phyloP scores from a whole-genome alignment of 2,329 filamentous ascomycete genomes.

The Leptographium wingfieldii region DNA sequence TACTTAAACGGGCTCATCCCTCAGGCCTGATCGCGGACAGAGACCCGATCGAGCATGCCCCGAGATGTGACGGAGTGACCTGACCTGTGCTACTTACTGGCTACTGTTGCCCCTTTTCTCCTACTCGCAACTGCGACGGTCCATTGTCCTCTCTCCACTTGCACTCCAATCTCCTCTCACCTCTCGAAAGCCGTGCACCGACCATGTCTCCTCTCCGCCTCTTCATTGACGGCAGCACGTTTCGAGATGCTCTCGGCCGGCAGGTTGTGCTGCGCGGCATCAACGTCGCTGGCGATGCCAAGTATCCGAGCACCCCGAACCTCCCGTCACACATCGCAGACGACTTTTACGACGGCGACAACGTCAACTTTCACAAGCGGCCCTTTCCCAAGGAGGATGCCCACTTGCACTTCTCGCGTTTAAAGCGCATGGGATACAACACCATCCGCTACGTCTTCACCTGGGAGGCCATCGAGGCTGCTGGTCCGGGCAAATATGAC shows the following conservation, averaged over 20 bases:
- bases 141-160: background rate
- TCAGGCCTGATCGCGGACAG: background rate
- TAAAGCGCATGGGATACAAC: conserved; percentile 89
- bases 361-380: conserved; percentile 74
- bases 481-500: conserved; percentile 82
- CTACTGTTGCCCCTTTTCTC: background rate
- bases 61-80: background rate
- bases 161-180: background rate
- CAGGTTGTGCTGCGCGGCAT: conserved; percentile 87
- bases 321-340: conserved; percentile 66
- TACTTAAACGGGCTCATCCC: background rate
- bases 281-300: conserved; percentile 84
- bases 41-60: background rate
- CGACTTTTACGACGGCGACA: conserved; percentile 85
- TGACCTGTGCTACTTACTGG: background rate
- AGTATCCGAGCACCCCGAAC: conserved; percentile 72
- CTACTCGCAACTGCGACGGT: background rate
- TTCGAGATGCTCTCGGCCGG: conserved; percentile 69
- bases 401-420: conserved; percentile 69
- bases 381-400: conserved; percentile 79
- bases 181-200: background rate
- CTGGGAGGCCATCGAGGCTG: conserved; percentile 96
- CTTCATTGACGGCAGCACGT: conserved; percentile 72
- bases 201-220: conserved; percentile 64
- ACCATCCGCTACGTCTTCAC: conserved; percentile 94